Evolutionary conservation across 2,329 filamentous ascomycete genomes (phyloP), one percentile per base, ranked within the genome.

Genomic region (Tolypocladium tropicale): DNA sequence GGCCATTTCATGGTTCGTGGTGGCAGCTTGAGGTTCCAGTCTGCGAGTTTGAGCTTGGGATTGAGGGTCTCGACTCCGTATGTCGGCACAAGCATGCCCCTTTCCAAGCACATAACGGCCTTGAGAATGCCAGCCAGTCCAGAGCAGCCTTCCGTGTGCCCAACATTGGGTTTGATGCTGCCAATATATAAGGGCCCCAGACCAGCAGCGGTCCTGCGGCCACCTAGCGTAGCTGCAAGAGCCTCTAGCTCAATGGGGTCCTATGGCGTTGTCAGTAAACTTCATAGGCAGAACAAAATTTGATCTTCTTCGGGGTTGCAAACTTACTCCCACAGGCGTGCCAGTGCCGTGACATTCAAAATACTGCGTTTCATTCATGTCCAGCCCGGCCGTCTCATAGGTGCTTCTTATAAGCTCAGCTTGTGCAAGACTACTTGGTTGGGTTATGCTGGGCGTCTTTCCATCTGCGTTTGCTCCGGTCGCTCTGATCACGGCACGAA

Each of bases 111-210:
- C 18, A 78, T 52, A 2, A 74, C 62, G 21, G 64, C 64, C 55
- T 80, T 80, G n/a, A 80, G 69, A 2, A 80, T 28, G 0, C 67
- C 66, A 0, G 68, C 67, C 0, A 79, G 53, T 1, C 75, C 77
- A 2, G 71, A 70, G 0, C 75, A 73, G 0, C 69, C 72, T 59
- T 78, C 77, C 0, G 64, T 62, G 58, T 80, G 78, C 0, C 77
- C 77, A 16, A 75, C 55, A 49, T 72, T 72, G 5, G 70, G 63
- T 57, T 75, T 74, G 33, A 73, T 59, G 61, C 64, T 14, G 18
- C 3, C 68, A 37, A 69, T 67, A 34, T 63, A 61, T 1, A 65
- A 57, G 0, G 64, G 64, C 3, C 9, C 9, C 9, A 59, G 49
- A 1, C 61, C 52, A 0, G 30, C 18, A 10, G 49, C 34, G 14